Evolutionary conservation across 371 early-diverging fungal genomes (phyloP), one percentile per base, ranked within the genome.

Genomic region (Mucor irregularis): DNA sequence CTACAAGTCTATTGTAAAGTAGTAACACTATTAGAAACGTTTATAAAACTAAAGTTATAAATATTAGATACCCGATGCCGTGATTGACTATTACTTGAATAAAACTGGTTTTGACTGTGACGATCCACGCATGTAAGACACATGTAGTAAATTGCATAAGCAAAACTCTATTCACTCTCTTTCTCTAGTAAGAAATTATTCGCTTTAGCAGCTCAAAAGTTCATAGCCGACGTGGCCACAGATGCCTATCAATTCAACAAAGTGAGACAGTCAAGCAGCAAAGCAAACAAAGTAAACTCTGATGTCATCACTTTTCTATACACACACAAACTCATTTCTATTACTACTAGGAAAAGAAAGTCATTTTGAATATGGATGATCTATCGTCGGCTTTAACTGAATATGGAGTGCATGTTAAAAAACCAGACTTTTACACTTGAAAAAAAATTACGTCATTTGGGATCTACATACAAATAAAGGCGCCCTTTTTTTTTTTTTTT

Each of bases 211-310:
- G 90, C 96, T 16, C 97, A 98, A 80, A 97, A 95, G 67, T 97
- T 97, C 53, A 80, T 96, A 16, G 84, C 95, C 1, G 97, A 97
- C 61, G 87, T 98, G 56, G 93, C 95, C 7, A 91, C 90, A 0
- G 97, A 97, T 61, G 96, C 98, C 3, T 88, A 90, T 66, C 97
- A 97, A 61, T 94, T 90, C 71, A 86, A 86, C 63, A 92, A 94
- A 62, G 88, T 96, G 17, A 76, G 93, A 28, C 91, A 91, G 65
- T 94, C 73, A 73, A 82, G 64, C 9, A 56, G 58, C 22, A 69
- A 66, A 46, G 57, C 64, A 30, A 68, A 68, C 46, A 76, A 70
- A 66, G 38, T 42, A 46, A 45, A 17, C n/a, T n/a, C n/a, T n/a
- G 10, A 17, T 29, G 3, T 10, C 10, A 30, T 28, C 2, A 11